These are phyloP conservation scores for Beauveria caledonica DNA, from an alignment of 2,329 filamentous ascomycete species.

Conservation along the genomic window DNA sequence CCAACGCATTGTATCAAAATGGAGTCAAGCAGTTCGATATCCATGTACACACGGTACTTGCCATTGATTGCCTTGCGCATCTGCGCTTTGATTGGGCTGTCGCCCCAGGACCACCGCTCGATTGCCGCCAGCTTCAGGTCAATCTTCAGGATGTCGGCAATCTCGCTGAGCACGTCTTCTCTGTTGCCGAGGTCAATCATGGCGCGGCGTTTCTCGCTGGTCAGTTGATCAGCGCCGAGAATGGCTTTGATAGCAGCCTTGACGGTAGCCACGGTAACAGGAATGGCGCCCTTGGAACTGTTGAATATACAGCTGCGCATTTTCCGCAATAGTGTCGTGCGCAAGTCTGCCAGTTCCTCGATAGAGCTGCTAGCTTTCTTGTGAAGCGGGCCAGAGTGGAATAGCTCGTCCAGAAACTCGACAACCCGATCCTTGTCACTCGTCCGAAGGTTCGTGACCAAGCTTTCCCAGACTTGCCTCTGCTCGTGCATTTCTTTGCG, in stretches of 20 bases:
- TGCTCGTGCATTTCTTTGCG: conserved; percentile 45
- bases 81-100: conserved; percentile 26
- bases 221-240: conserved; percentile 8
- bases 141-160: conserved; percentile 38
- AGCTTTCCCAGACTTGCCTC: conserved; percentile 44
- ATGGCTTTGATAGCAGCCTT: conserved; percentile 6
- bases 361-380: neutral
- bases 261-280: neutral
- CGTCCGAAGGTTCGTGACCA: conserved; percentile 42
- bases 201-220: conserved; percentile 10
- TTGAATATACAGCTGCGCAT: neutral
- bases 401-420: conserved; percentile 43
- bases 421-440: conserved; percentile 38
- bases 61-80: conserved; percentile 33
- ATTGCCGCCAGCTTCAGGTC: conserved; percentile 26
- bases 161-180: conserved; percentile 27
- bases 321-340: neutral
- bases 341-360: conserved; percentile 1
- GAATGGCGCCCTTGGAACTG: neutral
- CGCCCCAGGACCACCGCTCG: conserved; percentile 31
- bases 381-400: conserved; percentile 20
- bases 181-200: conserved; percentile 8
- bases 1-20: conserved; percentile 35
- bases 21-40: conserved; percentile 39
- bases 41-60: conserved; percentile 48